Percentiles rank a stretch among this genome's conserved stretches.
Conservation (phyloP, 441 rosid species). For the Bruguiera hainesii region DNA sequence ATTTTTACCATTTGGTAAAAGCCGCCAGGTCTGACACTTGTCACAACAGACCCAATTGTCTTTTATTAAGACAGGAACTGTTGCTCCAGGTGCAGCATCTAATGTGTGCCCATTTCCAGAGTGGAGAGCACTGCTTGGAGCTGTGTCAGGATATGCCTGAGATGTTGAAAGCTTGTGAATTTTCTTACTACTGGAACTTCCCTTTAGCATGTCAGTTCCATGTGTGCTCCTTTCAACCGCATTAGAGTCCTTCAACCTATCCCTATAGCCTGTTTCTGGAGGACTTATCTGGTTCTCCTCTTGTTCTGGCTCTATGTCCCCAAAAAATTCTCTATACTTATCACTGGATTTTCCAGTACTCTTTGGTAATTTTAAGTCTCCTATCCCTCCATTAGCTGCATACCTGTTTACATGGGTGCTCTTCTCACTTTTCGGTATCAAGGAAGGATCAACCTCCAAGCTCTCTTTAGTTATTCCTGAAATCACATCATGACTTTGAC, state of each 20-base stretch:
- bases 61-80: constrained; percentile 52
- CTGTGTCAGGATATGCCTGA: constrained; percentile 30
- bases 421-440: constrained; percentile 46
- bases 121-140: constrained; percentile 31
- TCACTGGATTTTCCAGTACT: constrained; percentile 51
- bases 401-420: constrained; percentile 33
- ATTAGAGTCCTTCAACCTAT: constrained; percentile 35
- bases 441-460: constrained; percentile 40
- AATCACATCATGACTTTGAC: constrained; percentile 38
- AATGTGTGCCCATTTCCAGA: constrained; percentile 30
- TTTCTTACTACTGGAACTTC: constrained; percentile 39
- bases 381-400: constrained; percentile 41
- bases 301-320: constrained; percentile 63
- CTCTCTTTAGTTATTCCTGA: constrained; percentile 40
- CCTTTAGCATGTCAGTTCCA: constrained; percentile 33
- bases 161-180: constrained; percentile 24
- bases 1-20: constrained; percentile 71
- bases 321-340: constrained; percentile 68
- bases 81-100: constrained; percentile 43
- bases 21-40: constrained; percentile 91
- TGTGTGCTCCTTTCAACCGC: constrained; percentile 37
- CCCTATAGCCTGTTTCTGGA: constrained; percentile 32
- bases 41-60: constrained; percentile 96
- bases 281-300: constrained; percentile 47
- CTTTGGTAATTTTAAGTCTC: constrained; percentile 43